phyloP scores from a whole-genome alignment of 257 asterid species.

The Solanum rostratum region DNA sequence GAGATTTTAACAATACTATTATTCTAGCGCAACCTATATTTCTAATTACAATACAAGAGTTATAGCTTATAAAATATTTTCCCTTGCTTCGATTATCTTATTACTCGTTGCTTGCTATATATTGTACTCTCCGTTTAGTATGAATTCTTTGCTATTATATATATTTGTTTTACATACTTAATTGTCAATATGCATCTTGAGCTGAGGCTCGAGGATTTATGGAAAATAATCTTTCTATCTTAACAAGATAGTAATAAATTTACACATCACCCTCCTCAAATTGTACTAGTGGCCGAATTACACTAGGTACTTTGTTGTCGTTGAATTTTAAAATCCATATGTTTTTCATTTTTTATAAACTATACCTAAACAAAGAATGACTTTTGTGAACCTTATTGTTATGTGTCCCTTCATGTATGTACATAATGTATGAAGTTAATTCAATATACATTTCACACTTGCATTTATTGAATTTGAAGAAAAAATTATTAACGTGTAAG shows the following conservation, averaged over 20 bases:
- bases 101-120: background rate
- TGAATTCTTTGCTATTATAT: background rate
- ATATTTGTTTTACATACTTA: background rate
- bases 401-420: background rate
- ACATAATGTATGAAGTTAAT: background rate
- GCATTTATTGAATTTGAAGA: background rate
- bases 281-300: background rate
- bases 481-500: background rate
- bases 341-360: background rate
- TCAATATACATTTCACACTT: background rate
- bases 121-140: background rate
- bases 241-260: fast-evolving
- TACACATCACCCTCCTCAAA: background rate
- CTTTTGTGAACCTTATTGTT: background rate
- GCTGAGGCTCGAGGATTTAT: background rate
- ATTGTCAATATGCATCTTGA: background rate
- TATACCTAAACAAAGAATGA: background rate
- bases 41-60: background rate
- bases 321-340: background rate
- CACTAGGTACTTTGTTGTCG: background rate
- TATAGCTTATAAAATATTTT: background rate
- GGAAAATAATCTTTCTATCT: background rate
- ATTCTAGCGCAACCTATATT: background rate
- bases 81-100: background rate
- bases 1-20: too few species aligned